These are phyloP conservation scores for Mycena polygramma DNA, from an alignment of 768 basidiomycete species.

Conservation along the genomic window DNA sequence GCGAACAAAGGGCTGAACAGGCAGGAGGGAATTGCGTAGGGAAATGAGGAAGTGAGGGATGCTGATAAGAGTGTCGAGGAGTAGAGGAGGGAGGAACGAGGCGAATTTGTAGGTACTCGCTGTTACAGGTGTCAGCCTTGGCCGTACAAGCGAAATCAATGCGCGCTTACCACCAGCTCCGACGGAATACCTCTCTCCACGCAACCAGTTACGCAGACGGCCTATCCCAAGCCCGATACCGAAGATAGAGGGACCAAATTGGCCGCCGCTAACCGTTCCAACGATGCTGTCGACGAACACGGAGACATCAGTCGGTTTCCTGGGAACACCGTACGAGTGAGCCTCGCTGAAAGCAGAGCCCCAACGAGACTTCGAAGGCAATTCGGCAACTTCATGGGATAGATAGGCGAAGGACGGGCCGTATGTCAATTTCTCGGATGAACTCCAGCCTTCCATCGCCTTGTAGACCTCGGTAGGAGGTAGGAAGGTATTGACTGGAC, in stretches of 20 bases:
- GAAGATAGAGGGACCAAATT: slow-evolving; percentile 56
- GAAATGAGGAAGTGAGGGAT: slow-evolving; percentile 76
- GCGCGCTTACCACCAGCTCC: slow-evolving; percentile 81
- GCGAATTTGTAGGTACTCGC: slow-evolving; percentile 79
- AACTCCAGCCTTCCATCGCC: slow-evolving; percentile 79
- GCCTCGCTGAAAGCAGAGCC: slow-evolving; percentile 54
- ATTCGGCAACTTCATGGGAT: slow-evolving; percentile 45
- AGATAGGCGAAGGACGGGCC: slow-evolving; percentile 74
- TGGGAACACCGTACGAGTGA: slow-evolving; percentile 54
- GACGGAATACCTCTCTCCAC: slow-evolving; percentile 77
- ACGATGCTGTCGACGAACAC: slow-evolving; percentile 72
- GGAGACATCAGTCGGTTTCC: slow-evolving; percentile 69
- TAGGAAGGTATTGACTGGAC: slow-evolving; percentile 37
- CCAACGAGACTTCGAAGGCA: slow-evolving; percentile 45
- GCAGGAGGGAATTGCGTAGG: slow-evolving; percentile 71
- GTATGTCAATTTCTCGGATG: slow-evolving; percentile 80
- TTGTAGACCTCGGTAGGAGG: slow-evolving; percentile 56
- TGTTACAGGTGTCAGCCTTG: slow-evolving; percentile 45
- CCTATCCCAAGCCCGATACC: slow-evolving; percentile 63
- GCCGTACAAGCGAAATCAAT: slow-evolving; percentile 18
- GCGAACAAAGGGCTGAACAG: slow-evolving; percentile 59
- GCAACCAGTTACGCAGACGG: slow-evolving; percentile 66
- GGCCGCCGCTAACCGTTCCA: slow-evolving; percentile 70
- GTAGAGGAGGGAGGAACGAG: slow-evolving; percentile 73
- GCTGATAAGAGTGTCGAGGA: slow-evolving; percentile 75